phyloP scores from a whole-genome alignment of 495 filamentous ascomycete genomes.

The Clohesyomyces aquaticus region DNA sequence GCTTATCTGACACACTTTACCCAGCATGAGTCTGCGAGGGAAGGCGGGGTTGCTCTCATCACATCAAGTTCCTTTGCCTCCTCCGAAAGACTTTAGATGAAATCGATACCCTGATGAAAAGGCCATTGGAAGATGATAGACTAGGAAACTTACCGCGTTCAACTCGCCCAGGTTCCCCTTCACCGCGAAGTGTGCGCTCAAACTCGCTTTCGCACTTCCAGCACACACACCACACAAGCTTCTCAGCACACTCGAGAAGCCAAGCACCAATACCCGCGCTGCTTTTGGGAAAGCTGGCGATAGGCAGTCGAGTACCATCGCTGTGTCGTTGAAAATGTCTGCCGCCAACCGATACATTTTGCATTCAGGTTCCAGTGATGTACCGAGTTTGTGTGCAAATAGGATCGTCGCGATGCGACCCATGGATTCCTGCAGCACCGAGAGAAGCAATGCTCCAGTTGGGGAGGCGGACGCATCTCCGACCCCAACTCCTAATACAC shows the following conservation, averaged over 20 bases:
- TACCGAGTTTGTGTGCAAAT: slow-evolving; percentile 84
- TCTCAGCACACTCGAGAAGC: slow-evolving; percentile 73
- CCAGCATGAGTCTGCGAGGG: slow-evolving; percentile 16
- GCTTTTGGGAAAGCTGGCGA: slow-evolving; percentile 76
- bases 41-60: slow-evolving; percentile 7
- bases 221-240: slow-evolving; percentile 89
- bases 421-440: slow-evolving; percentile 81
- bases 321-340: slow-evolving; percentile 90
- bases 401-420: slow-evolving; percentile 87
- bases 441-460: slow-evolving; percentile 83
- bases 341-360: slow-evolving; percentile 90
- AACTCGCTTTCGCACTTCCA: slow-evolving; percentile 83
- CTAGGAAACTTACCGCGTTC: slow-evolving; percentile 67
- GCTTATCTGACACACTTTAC: slow-evolving; percentile 20
- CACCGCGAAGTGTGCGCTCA: slow-evolving; percentile 89
- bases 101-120: slow-evolving; percentile 9
- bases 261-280: slow-evolving; percentile 70
- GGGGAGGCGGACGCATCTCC: slow-evolving; percentile 84
- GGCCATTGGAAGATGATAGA: neutral
- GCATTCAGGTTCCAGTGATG: slow-evolving; percentile 89
- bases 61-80: neutral
- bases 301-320: slow-evolving; percentile 86
- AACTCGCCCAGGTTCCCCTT: slow-evolving; percentile 91
- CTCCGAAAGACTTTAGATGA: neutral
- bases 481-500: slow-evolving; percentile 73